Conservation (phyloP, 306 rosid species). For the Acacia melanoxylon region DNA sequence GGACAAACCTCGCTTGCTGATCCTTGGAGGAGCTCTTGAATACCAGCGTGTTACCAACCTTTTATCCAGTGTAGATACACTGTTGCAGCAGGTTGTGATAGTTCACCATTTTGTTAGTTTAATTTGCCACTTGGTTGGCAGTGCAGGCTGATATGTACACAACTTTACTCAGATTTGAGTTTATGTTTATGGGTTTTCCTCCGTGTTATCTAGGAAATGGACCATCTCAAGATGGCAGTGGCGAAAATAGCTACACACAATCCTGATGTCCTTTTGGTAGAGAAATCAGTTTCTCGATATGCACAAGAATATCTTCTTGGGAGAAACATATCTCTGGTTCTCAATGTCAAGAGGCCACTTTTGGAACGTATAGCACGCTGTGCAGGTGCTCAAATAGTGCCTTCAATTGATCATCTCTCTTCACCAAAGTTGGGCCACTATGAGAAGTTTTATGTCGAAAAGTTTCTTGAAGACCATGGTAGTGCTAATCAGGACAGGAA, state of each 20-base stretch:
- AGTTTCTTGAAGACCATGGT: conserved; percentile 69
- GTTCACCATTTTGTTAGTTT: conserved; percentile 33
- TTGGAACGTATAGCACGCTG: conserved; percentile 92
- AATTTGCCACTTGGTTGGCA: conserved; percentile 20
- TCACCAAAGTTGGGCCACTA: conserved; percentile 86
- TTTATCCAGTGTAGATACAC: conserved; percentile 92
- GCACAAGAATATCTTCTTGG: conserved; percentile 95
- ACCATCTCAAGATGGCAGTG: conserved; percentile 98
- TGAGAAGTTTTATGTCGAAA: conserved; percentile 79
- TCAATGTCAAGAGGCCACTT: conserved; percentile 85
- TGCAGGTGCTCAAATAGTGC: conserved; percentile 83
- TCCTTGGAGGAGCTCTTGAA: conserved; percentile 98
- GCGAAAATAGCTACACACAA: conserved; percentile 82
- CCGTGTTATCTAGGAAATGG: conserved; percentile 77
- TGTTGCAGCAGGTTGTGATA: conserved; percentile 92
- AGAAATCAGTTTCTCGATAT: conserved; percentile 92
- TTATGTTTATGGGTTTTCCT: conserved; percentile 20
- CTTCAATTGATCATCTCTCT: conserved; percentile 82
- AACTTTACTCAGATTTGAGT: conserved; percentile 7
- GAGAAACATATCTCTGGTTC: conserved; percentile 86
- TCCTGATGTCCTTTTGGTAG: conserved; percentile 89
- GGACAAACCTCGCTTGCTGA: conserved; percentile 73
- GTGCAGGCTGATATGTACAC: conserved; percentile 7
- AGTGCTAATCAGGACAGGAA: conserved; percentile 67
- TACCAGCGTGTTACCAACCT: conserved; percentile 87